phyloP scores from a whole-genome alignment of 208 protist species.

The Leishmania martiniquensis region DNA sequence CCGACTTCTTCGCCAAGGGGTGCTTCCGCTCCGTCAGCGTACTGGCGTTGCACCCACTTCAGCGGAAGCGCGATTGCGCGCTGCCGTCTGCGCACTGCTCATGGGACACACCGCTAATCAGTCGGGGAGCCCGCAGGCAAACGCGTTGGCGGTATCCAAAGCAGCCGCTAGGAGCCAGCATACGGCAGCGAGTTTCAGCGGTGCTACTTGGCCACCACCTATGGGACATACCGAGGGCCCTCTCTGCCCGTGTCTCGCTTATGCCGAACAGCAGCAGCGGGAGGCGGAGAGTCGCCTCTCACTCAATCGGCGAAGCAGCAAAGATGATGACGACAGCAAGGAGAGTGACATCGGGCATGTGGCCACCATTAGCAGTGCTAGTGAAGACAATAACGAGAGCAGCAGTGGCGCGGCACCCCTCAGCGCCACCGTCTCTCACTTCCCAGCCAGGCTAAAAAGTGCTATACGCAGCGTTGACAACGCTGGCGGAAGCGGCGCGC shows the following conservation, averaged over 20 bases:
- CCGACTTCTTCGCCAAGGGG: conserved; percentile 22
- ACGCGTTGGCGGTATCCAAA: not conserved
- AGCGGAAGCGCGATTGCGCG: conserved; percentile 6
- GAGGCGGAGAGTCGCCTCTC: conserved; percentile 2
- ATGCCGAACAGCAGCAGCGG: conserved; percentile 20
- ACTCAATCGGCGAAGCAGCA: not conserved
- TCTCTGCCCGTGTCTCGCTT: conserved; percentile 19
- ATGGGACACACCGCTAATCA: conserved; percentile 6
- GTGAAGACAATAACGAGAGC: not conserved
- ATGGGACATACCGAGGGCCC: conserved; percentile 13
- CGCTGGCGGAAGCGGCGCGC: not conserved
- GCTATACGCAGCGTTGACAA: not conserved
- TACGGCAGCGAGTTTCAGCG: not conserved
- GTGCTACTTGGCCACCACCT: not conserved
- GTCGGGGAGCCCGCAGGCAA: not conserved
- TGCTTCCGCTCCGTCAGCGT: conserved; percentile 27
- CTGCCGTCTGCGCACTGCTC: conserved; percentile 22
- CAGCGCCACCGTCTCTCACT: not conserved
- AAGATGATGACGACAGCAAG: not conserved
- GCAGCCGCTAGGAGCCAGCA: not conserved
- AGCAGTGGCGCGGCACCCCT: not conserved
- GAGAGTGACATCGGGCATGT: not conserved
- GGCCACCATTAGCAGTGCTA: conserved; percentile 5
- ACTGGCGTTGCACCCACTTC: conserved; percentile 4
- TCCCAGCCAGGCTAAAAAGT: conserved; percentile 15